Evolutionary conservation across 2,329 filamentous ascomycete genomes (phyloP), one percentile per base, ranked within the genome.

Genomic region (Penicillium paneum): DNA sequence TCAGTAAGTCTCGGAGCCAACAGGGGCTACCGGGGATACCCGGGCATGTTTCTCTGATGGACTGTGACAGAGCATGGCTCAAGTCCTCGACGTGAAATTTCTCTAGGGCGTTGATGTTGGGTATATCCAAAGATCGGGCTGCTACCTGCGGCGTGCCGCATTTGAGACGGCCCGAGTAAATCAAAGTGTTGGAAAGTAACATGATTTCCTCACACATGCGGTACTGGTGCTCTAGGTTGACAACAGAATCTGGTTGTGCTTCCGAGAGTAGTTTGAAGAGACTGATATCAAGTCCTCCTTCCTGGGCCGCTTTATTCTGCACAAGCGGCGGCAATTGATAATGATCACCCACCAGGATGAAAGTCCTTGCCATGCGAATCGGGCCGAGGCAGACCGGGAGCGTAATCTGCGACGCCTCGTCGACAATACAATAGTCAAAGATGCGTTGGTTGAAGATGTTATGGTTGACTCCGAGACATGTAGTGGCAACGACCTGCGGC

Each of bases 131-230:
- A 42, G 83, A 86, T 35, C 84, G 84, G 32, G 79, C 78, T 11
- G 91, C 89, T 11, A 97, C 85, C 49, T 82, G 79, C 43, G 88
- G 81, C 5, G 87, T 96, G 24, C 94, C 94, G 68, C 94, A 99
- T 66, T 94, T 93, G 35, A 99, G 81, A 34, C 86, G 84, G 5
- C 92, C 93, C n/a, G 87, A 81, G 75, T 99, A 99, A 65, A 99
- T 97, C 52, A 99, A 82, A 1, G 84, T 89, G 72, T 97, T 99
- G 59, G 91, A 95, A 13, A 99, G 81, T 2, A 87, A 82, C 93
- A 97, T 97, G 57, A 99, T 89, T 58, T 99, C 94, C 63, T 94
- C 89, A 66, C 91, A 96, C 94, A 99, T 99, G 57, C 94, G 90
- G 70, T 99, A 99, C 70, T 99, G 94, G 67, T 97, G 91, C 65